Evolutionary conservation across 164 flowering plant species (phyloP), one percentile per base, ranked within the genome.

Genomic region (Aristolochia californica): DNA sequence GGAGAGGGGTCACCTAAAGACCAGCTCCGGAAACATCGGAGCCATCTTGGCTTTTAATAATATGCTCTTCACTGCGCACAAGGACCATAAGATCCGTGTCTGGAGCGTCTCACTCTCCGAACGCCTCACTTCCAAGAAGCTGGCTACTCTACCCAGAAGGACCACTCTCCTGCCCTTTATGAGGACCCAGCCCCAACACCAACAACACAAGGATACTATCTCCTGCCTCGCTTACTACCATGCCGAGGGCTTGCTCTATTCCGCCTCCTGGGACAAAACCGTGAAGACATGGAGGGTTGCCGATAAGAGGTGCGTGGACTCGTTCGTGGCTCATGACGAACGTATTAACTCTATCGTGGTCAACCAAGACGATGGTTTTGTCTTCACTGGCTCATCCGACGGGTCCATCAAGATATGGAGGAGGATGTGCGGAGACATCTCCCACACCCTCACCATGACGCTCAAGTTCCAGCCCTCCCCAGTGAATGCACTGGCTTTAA

Each of bases 341-440:
- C 51, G 45, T 8, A 61, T 76, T 17, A 70, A 63, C 55, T 77
- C 67, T 1, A 66, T 82, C 10, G 61, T 73, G 5, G 67, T 82
- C 10, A 72, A 71, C 61, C 86, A 75, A 56, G 72, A 62, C 12
- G 74, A 76, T 23, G 77, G 77, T 1, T 73, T 65, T 22, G 67
- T 70, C 13, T 72, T 76, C 67, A 73, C 71, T 2, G 61, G 66
- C 53, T 76, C 80, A 5, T 70, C 69, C 0, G 80, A 76, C 48
- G 75, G 59, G 0, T 70, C 79, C 1, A 66, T 77, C 40, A 79
- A 79, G 57, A 74, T 81, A 40, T 81, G 87, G 87, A 62, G 78
- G 34, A 70, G 70, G 24, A 66, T 72, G 0, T 78, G 56, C 22
- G 70, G 75, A 12, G 82, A 74, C 40, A 62, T 43, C 57, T 74